Evolutionary conservation across 1,284 basidiomycete species (phyloP), one percentile per base, ranked within the genome.

Genomic region (Moesziomyces sp.): DNA sequence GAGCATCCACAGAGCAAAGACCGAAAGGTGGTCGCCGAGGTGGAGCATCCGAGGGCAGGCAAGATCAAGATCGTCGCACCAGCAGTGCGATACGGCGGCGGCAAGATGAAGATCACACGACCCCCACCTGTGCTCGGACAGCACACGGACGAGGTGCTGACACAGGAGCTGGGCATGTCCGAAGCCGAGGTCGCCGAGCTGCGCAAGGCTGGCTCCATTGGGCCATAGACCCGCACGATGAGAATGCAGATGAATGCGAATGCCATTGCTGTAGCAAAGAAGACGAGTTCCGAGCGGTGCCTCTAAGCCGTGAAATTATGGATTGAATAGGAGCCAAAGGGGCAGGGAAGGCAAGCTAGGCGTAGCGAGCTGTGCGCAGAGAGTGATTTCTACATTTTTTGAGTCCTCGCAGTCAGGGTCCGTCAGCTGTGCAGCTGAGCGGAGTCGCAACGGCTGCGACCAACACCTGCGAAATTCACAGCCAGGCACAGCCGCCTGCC

Each of bases 31-130:
- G 87, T 88, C 1, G 86, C 88, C 38, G 89, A 90, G 74, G 86
- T 92, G 24, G 87, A 91, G 46, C 83, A 79, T 62, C 89, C 91
- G 26, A 87, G 91, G 44, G 89, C 91, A 8, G 94, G 95, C 10
- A 91, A 87, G 78, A 88, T 97, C 84, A 94, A 93, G 85, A 87
- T 97, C 60, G 91, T 94, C 4, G 90, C 90, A 1, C 93, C 94
- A 3, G 90, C 94, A 0, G 93, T 97, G 40, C 87, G 88, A 18
- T 97, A 96, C 86, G 93, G 96, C 78, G 93, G 93, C 3, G 86
- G 89, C 80, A 90, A 91, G 59, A 85, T 85, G 85, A 58, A 69
- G 58, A 62, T 82, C 24, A 67, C 63, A 0, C 46, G 74, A 18
- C 60, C 78, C 5, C 80, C 82, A 24, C 81, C 81, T 0, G 85